Evolutionary conservation across 2,329 filamentous ascomycete species (phyloP).

Genomic region (Fusarium metavorans): DNA sequence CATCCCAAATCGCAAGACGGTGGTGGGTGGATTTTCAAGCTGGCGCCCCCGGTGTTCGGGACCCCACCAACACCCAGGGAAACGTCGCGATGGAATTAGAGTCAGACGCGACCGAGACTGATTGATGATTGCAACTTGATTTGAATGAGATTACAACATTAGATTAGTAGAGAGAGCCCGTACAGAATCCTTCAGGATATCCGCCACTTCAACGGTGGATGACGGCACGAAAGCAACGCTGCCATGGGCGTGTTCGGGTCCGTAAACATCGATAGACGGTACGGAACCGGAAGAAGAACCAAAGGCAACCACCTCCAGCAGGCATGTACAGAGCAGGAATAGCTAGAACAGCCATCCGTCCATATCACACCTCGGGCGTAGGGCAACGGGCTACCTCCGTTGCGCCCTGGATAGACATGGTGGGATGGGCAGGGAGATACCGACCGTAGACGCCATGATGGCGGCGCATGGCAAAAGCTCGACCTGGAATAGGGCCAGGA

Average conservation of each 20-base stretch:
- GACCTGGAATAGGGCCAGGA: slow-evolving; percentile 3
- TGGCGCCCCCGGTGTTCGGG: slow-evolving; percentile 8
- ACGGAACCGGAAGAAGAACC: slow-evolving; percentile 17
- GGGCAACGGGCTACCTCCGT: slow-evolving; percentile 25
- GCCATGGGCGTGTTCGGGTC: neutral
- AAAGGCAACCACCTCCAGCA: neutral
- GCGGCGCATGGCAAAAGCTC: neutral
- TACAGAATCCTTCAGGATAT: neutral
- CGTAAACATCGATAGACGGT: slow-evolving; percentile 9
- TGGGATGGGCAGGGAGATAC: neutral
- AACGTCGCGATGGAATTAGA: neutral
- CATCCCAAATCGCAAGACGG: slow-evolving; percentile 29
- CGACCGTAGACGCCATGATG: slow-evolving; percentile 3
- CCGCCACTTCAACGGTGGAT: neutral
- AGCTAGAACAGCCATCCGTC: slow-evolving; percentile 16
- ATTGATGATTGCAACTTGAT: neutral
- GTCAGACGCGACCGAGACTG: neutral
- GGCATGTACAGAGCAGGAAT: neutral
- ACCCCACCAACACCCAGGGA: slow-evolving; percentile 14
- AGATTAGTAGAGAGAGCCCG: neutral
- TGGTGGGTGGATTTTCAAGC: slow-evolving; percentile 22
- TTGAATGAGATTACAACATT: neutral
- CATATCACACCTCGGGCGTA: slow-evolving; percentile 36
- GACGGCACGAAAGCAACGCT: neutral
- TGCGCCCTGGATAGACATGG: slow-evolving; percentile 11